A percentile compares a stretch with the other conserved stretches of the same genome.
phyloP scores from a whole-genome alignment of 2,329 filamentous ascomycete genomes.

The Balansia obtecta region DNA sequence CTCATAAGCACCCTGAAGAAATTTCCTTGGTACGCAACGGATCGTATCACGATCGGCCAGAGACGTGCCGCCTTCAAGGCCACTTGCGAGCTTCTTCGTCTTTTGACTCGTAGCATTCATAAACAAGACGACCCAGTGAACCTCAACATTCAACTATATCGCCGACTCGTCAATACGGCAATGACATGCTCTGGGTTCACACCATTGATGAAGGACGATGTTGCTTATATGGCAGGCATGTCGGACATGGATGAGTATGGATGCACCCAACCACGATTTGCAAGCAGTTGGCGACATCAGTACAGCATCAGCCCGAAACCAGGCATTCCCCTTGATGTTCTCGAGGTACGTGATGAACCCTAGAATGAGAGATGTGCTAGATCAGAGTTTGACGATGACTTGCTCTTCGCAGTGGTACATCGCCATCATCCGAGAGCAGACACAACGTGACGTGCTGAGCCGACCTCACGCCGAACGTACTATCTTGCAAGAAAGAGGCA shows the following conservation, averaged over 20 bases:
- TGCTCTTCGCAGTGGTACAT: slow-evolving; percentile 39
- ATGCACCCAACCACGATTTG: slow-evolving; percentile 35
- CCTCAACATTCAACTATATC: slow-evolving; percentile 39
- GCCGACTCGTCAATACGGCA: slow-evolving; percentile 37
- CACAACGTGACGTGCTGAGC: slow-evolving; percentile 25
- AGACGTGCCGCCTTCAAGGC: slow-evolving; percentile 40
- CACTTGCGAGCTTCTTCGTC: slow-evolving; percentile 33
- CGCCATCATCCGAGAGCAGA: slow-evolving; percentile 39
- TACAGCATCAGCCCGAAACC: slow-evolving; percentile 39
- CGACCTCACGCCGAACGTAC: slow-evolving; percentile 30
- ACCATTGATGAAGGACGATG: slow-evolving; percentile 46
- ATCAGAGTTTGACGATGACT: slow-evolving; percentile 7
- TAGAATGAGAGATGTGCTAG: neutral
- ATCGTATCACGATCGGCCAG: slow-evolving; percentile 44
- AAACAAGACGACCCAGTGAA: slow-evolving; percentile 27
- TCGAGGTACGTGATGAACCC: slow-evolving; percentile 33
- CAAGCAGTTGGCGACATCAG: slow-evolving; percentile 37
- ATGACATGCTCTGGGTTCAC: slow-evolving; percentile 50
- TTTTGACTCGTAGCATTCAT: slow-evolving; percentile 31
- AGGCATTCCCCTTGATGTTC: slow-evolving; percentile 34
- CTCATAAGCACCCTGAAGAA: slow-evolving; percentile 51
- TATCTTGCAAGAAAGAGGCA: slow-evolving; percentile 20
- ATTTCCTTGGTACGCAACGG: slow-evolving; percentile 48
- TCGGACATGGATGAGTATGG: slow-evolving; percentile 20
- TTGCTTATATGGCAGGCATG: slow-evolving; percentile 32